These are phyloP conservation scores for Yarrowia deformans DNA, from an alignment of 805 yeast species.

Conservation along the genomic window DNA sequence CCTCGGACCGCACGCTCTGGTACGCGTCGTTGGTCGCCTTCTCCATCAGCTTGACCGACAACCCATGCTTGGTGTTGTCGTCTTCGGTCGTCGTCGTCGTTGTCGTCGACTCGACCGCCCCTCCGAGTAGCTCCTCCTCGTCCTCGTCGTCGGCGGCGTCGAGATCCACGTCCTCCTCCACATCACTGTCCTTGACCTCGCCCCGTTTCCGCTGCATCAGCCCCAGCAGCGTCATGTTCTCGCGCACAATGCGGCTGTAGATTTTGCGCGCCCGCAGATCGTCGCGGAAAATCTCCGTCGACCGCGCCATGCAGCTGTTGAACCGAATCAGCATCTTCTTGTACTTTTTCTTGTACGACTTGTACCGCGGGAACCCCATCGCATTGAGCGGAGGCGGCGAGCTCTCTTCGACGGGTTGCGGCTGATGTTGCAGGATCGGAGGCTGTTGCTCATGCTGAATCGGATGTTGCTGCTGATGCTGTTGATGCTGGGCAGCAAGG, in stretches of 20 bases:
- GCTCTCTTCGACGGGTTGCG: not conserved
- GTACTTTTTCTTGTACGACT: constrained; percentile 40
- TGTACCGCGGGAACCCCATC: constrained; percentile 38
- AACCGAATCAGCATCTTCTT: constrained; percentile 40
- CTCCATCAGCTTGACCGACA: constrained; percentile 32
- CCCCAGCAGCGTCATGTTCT: constrained; percentile 30
- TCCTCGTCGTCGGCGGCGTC: not conserved
- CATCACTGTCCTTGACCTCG: constrained; percentile 13
- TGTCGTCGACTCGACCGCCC: too few relatives aligned
- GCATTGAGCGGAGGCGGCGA: constrained; percentile 31
- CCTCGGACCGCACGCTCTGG: constrained; percentile 22
- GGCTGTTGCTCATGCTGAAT: not conserved
- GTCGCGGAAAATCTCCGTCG: constrained; percentile 32
- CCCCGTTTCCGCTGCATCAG: constrained; percentile 12
- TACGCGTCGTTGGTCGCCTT: constrained; percentile 35
- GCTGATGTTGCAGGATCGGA: too few relatives aligned
- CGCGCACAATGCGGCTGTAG: constrained; percentile 35
- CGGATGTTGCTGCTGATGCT: too few relatives aligned
- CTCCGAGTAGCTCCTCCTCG: not conserved
- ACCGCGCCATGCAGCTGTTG: constrained; percentile 36
- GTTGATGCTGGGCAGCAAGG: too few relatives aligned
- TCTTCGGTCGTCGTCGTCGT: not conserved
- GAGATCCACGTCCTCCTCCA: not conserved
- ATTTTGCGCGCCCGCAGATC: constrained; percentile 33
- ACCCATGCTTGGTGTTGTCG: not conserved